phyloP scores from a whole-genome alignment of 345 rosid genomes.

The Alliaria petiolata region DNA sequence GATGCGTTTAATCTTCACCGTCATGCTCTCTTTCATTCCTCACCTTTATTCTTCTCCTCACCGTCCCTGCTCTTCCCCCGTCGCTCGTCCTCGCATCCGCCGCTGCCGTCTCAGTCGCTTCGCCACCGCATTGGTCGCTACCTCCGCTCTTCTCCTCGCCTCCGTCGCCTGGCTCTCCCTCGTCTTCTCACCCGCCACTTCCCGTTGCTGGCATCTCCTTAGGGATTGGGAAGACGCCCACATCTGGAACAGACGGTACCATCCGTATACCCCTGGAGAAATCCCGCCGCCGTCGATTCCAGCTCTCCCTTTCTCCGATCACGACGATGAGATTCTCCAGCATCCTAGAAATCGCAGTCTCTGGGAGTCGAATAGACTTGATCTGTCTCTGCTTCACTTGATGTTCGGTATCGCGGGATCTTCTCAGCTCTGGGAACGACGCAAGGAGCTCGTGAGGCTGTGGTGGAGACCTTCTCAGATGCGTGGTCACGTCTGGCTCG shows the following conservation, averaged over 20 bases:
- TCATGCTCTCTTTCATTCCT: constrained; percentile 31
- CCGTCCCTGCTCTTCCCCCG: constrained; percentile 34
- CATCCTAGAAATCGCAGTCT: constrained; percentile 40
- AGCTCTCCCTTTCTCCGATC: not conserved
- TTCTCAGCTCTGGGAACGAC: constrained; percentile 68
- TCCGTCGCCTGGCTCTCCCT: constrained; percentile 84
- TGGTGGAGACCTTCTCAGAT: constrained; percentile 78
- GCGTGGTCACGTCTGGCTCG: constrained; percentile 92
- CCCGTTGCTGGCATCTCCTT: constrained; percentile 51
- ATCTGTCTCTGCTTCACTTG: constrained; percentile 44
- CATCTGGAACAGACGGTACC: constrained; percentile 26
- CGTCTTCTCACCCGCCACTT: constrained; percentile 61
- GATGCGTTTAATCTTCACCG: constrained; percentile 36
- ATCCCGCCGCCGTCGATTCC: constrained; percentile 23
- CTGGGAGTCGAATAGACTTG: constrained; percentile 23
- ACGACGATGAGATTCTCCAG: not conserved
- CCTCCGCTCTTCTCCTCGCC: constrained; percentile 57
- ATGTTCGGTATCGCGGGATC: constrained; percentile 93
- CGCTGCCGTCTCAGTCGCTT: constrained; percentile 52
- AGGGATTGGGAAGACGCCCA: constrained; percentile 47
- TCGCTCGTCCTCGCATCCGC: constrained; percentile 35
- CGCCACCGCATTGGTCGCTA: constrained; percentile 48
- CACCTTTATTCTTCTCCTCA: constrained; percentile 20
- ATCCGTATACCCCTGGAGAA: constrained; percentile 14
- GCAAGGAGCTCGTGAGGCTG: constrained; percentile 75